Evolutionary conservation across 1,139 yeast species (phyloP), one percentile per base, ranked within the genome.

Genomic region (Lodderomyces orthopsilosis): DNA sequence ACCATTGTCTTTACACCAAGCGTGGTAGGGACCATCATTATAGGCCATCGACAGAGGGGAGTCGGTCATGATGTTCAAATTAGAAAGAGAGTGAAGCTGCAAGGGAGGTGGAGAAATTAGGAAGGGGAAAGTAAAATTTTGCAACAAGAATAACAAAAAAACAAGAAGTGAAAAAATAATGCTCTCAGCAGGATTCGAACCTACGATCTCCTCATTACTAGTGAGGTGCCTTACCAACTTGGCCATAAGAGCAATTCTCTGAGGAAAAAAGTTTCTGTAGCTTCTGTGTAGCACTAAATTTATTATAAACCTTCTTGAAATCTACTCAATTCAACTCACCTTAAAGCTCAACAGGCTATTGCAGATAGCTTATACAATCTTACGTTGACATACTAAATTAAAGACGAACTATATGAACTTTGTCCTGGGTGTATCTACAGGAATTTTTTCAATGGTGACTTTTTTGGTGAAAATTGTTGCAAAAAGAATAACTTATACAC

Each of bases 221-320:
- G 89, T 83, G 89, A 81, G 81, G 85, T 85, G 89, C 89, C 88
- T 83, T 83, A 83, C 89, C 89, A 82, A 81, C 88, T 83, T 82
- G 88, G 88, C 84, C 85, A 79, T 77, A 75, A 58, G 62, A 67
- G 68, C 68, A 8, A 35, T 21, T 35, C 22, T 35, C 19, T 13
- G 15, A 6, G 22, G 22, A 21, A 23, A n/a, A 3, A 6, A 15
- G 12, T 15, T 6, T 14, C 12, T 7, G 19, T 30, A 30, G 19
- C n/a, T 24, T 24, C 9, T 24, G 27, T 24, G 27, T 24, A n/a
- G n/a, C n/a, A n/a, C n/a, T n/a, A n/a, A n/a, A n/a, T n/a, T n/a
- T n/a, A n/a, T n/a, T n/a, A n/a, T n/a, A n/a, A n/a, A n/a, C n/a
- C n/a, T n/a, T n/a, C n/a, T n/a, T n/a, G n/a, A n/a, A n/a, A n/a